Base-by-base conservation (phyloP, 2,329 filamentous ascomycete species). In the Botrytis deweyae region DNA sequence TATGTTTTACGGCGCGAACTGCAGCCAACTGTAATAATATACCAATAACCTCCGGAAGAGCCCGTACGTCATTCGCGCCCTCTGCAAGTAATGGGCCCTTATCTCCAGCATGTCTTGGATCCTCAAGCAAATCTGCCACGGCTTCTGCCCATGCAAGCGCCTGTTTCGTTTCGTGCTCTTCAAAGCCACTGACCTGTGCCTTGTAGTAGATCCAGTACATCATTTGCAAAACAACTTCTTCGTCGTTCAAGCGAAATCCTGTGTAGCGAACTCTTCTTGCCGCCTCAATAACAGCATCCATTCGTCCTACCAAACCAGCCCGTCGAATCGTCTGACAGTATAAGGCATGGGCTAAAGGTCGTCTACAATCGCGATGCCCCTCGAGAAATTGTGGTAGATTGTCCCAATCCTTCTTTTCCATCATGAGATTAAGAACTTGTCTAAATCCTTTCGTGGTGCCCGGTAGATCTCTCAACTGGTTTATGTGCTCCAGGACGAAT, bases 1-100 rank as follows among this genome's bases (percentile, higher is more conserved):
- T 76, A 49, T 83, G 76, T 42, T 81, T 80, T n/a, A 83, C 55
- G 4, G 84, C 82, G 58, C 81, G 80, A n/a, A 84, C 82, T 40
- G 85, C 84, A 75, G 82, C 82, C 25, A 88, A 78, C 70, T 86
- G 83, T 12, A 87, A 79, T 29, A 86, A 74, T 4, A 82, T 78
- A 36, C 81, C 85, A 63, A 77, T 81, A 29, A 86, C 81, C 40
- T 83, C 82, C 1, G 84, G 84, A 72, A 81, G 80, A 64, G 77
- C 78, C 75, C 84, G 83, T 18, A 83, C 80, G 70, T 86, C 82
- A 10, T 77, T 65, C 38, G 76, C 66, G 7, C 18, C 25, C 49
- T 29, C 38, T n/a, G 18, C 36, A 58, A 33, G 49, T 7, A 69
- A 42, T 42, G 18, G 36, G 22, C 63, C 52, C 44, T 65, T 63